These are phyloP conservation scores for Cicer chorassanicum DNA, from an alignment of 306 rosid species.

Conservation along the genomic window DNA sequence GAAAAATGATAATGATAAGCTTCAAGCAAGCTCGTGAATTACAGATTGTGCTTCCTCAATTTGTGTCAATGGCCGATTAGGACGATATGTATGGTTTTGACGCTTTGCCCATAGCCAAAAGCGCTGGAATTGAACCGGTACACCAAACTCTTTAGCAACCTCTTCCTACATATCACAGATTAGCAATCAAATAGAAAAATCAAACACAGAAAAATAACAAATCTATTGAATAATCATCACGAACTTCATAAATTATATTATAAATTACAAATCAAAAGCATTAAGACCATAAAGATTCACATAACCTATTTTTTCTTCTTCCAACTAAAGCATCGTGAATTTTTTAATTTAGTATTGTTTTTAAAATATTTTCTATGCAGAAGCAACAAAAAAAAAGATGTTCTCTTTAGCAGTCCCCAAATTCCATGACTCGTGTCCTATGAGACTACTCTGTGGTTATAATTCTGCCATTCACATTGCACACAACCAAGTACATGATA, in stretches of 20 bases:
- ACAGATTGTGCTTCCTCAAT: conserved; percentile 79
- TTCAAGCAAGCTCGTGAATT: conserved; percentile 44
- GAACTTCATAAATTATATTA: not conserved
- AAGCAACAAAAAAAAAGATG: not conserved
- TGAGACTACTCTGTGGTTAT: not conserved
- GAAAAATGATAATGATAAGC: conserved; percentile 15
- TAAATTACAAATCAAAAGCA: not conserved
- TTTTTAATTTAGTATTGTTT: not conserved
- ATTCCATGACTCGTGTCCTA: not conserved
- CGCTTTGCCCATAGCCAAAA: conserved; percentile 95
- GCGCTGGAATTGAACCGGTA: conserved; percentile 85
- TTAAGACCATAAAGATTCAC: not conserved
- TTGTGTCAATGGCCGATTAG: conserved; percentile 72
- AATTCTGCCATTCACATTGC: conserved; percentile 5
- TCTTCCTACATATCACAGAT: conserved; percentile 66
- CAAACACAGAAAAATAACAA: not conserved
- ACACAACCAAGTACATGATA: not conserved
- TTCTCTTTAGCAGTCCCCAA: conserved; percentile 15
- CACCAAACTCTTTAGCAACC: conserved; percentile 82
- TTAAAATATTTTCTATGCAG: not conserved
- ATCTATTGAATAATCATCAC: not conserved
- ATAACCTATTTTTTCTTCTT: conserved; percentile 17
- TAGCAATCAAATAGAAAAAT: conserved; percentile 8
- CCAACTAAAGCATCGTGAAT: conserved; percentile 23
- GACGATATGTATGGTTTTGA: conserved; percentile 86